These are phyloP conservation scores for Cryphonectria parasitica DNA, from an alignment of 2,329 filamentous ascomycete genomes.

Conservation along the genomic window DNA sequence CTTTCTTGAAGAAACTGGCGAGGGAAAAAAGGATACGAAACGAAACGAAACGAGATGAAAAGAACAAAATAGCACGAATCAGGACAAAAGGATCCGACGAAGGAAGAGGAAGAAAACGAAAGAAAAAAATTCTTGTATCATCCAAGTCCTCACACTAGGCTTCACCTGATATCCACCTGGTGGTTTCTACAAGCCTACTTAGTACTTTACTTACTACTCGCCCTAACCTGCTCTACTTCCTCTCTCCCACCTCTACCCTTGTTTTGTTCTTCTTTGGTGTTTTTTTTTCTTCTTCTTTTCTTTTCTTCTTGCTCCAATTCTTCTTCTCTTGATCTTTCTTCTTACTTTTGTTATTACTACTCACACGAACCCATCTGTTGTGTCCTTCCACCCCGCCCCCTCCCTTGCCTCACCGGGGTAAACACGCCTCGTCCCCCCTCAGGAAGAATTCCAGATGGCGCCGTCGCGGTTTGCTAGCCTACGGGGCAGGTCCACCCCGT, in stretches of 20 bases:
- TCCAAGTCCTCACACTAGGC: background rate
- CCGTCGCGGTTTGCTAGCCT: slow-evolving; percentile 48
- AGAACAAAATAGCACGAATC: background rate
- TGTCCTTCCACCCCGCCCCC: background rate
- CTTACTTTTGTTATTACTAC: background rate
- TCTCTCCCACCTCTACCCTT: too few species aligned
- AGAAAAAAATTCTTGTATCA: background rate
- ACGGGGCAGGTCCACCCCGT: slow-evolving; percentile 35
- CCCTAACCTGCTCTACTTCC: background rate
- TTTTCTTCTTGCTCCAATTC: background rate
- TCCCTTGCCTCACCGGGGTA: slow-evolving; percentile 5
- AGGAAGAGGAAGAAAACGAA: background rate
- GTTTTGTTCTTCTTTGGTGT: background rate
- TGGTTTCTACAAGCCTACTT: background rate
- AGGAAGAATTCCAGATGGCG: slow-evolving; percentile 38
- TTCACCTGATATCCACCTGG: background rate
- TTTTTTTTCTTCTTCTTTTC: background rate
- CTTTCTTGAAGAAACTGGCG: background rate
- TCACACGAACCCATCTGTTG: background rate
- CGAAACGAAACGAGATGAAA: background rate
- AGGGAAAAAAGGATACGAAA: background rate
- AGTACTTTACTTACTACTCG: background rate
- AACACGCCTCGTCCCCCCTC: background rate
- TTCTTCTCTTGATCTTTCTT: background rate
- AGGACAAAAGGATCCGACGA: background rate